Conservation (phyloP, 805 yeast species). For the Nakazawaea siamensis region DNA sequence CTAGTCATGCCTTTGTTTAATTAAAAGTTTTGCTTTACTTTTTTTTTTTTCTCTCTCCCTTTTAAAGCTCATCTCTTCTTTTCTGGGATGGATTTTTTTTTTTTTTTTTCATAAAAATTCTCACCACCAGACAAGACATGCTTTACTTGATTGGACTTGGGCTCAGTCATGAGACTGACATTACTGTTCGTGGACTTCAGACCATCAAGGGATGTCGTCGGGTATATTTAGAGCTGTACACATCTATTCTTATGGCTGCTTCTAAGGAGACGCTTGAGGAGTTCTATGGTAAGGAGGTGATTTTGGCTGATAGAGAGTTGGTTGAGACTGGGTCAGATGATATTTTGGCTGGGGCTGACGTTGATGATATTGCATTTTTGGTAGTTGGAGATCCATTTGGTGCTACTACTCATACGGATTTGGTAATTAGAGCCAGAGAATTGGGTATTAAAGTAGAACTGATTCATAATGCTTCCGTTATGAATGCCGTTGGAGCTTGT, state of each 20-base stretch:
- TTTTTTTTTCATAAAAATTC: neutral
- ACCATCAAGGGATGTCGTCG: slow-evolving; percentile 75
- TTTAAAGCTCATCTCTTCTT: too few species aligned
- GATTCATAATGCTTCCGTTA: slow-evolving; percentile 91
- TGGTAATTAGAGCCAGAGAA: slow-evolving; percentile 86
- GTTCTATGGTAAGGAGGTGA: slow-evolving; percentile 79
- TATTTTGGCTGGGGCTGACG: slow-evolving; percentile 68
- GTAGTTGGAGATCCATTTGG: slow-evolving; percentile 98
- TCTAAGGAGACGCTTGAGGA: slow-evolving; percentile 63
- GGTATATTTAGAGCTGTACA: slow-evolving; percentile 93
- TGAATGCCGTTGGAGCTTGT: slow-evolving; percentile 98
- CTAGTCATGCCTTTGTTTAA: too few species aligned
- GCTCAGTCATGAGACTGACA: slow-evolving; percentile 78
- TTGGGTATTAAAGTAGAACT: slow-evolving; percentile 69
- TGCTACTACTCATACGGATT: slow-evolving; percentile 96
- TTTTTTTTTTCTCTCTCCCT: neutral
- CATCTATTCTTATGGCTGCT: slow-evolving; percentile 93
- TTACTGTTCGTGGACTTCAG: slow-evolving; percentile 90
- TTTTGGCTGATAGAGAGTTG: slow-evolving; percentile 88
- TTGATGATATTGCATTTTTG: slow-evolving; percentile 82
- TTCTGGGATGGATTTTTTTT: neutral
- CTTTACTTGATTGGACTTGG: slow-evolving; percentile 89
- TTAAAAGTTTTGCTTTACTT: too few species aligned
- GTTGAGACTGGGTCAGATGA: slow-evolving; percentile 86
- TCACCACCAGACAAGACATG: slow-evolving; percentile 35